phyloP scores from a whole-genome alignment of 2,329 filamentous ascomycete genomes.

The Huntiella savannae region DNA sequence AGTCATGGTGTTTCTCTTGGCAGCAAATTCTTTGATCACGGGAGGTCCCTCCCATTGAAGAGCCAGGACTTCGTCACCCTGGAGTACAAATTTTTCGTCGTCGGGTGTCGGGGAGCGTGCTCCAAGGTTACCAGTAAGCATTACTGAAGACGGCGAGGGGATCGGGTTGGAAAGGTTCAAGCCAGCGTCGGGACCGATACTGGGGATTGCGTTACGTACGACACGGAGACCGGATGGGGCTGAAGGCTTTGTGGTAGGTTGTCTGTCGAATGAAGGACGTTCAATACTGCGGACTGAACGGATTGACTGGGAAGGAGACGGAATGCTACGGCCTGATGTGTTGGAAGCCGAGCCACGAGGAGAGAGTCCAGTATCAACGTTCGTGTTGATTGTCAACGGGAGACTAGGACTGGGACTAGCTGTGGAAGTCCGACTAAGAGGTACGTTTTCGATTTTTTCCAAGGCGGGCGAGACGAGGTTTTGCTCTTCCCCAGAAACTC shows the following conservation, averaged over 20 bases:
- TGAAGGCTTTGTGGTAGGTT: conserved; percentile 4
- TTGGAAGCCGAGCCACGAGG: conserved; percentile 7
- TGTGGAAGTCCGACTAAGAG: conserved; percentile 5
- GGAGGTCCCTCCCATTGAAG: conserved; percentile 18
- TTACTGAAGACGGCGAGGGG: not conserved
- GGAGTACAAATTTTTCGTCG: conserved; percentile 3
- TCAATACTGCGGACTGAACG: conserved; percentile 8
- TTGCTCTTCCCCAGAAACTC: not conserved
- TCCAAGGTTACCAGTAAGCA: conserved; percentile 1
- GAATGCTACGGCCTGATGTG: conserved; percentile 7
- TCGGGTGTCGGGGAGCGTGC: conserved; percentile 8
- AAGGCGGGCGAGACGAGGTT: not conserved
- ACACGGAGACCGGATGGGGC: conserved; percentile 9
- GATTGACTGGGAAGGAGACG: conserved; percentile 9
- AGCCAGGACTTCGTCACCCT: conserved; percentile 20
- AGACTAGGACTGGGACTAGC: conserved; percentile 3
- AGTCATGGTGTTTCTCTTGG: conserved; percentile 31
- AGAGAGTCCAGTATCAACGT: conserved; percentile 6
- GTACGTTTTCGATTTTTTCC: not conserved
- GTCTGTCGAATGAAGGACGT: conserved; percentile 9
- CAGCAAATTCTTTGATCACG: conserved; percentile 28
- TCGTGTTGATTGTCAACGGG: not conserved
- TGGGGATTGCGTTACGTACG: conserved; percentile 9
- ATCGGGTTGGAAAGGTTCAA: not conserved
- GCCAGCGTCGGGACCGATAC: conserved; percentile 4